phyloP scores from a whole-genome alignment of 257 asterid species.

The Nicotiana attenuata region DNA sequence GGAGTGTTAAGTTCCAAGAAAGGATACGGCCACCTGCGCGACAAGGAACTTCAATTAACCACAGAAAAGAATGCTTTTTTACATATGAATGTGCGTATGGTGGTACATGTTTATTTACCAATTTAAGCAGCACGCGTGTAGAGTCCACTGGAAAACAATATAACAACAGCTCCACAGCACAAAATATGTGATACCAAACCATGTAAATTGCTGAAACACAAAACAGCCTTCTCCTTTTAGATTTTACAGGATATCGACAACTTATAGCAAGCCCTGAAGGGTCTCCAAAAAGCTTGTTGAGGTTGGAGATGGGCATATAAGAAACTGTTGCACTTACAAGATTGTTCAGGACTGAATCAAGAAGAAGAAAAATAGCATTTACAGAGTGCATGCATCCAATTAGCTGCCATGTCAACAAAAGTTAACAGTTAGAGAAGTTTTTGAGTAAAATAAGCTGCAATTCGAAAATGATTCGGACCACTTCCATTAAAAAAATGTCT shows the following conservation, averaged over 20 bases:
- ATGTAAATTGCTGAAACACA: conserved; percentile 53
- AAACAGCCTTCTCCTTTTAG: background rate
- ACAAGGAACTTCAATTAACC: background rate
- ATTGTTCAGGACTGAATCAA: conserved; percentile 70
- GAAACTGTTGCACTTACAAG: conserved; percentile 35
- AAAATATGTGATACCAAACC: conserved; percentile 67
- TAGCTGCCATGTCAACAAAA: conserved; percentile 37
- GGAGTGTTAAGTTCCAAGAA: conserved; percentile 78
- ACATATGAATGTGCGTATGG: background rate
- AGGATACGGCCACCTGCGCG: conserved; percentile 96
- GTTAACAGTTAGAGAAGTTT: background rate
- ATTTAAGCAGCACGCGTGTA: conserved; percentile 67
- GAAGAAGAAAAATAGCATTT: conserved; percentile 74
- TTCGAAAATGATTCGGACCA: background rate
- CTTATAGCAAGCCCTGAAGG: background rate
- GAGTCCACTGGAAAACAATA: conserved; percentile 67
- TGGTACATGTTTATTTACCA: conserved; percentile 37
- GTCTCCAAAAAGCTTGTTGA: background rate
- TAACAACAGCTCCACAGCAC: conserved; percentile 63
- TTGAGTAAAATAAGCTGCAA: background rate
- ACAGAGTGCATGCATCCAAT: conserved; percentile 80
- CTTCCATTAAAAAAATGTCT: background rate
- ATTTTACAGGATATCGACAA: background rate
- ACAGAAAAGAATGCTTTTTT: background rate
- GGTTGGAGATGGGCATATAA: background rate